These are phyloP conservation scores for Dioscorea dumetorum DNA, from an alignment of 106 monocot species.

Conservation along the genomic window DNA sequence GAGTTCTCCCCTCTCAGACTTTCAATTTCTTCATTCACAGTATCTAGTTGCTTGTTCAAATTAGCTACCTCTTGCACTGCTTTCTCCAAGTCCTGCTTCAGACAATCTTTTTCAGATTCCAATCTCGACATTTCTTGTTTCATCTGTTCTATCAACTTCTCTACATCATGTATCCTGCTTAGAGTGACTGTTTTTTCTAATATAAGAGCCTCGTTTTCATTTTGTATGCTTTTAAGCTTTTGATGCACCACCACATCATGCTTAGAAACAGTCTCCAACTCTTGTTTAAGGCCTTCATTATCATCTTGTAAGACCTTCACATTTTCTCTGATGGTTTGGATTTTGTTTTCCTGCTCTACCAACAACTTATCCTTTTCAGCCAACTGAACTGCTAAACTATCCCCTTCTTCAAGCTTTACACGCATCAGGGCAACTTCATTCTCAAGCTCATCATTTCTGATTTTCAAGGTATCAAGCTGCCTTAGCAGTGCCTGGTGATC, in stretches of 20 bases:
- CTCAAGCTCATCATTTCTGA: constrained; percentile 21
- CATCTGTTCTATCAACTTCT: constrained; percentile 10
- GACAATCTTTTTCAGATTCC: constrained; percentile 2
- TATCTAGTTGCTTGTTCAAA: not conserved
- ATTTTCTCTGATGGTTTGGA: constrained; percentile 5
- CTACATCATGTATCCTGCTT: constrained; percentile 2
- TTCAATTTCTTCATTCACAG: constrained; percentile 4
- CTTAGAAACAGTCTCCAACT: constrained; percentile 7
- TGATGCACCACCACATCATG: constrained; percentile 1
- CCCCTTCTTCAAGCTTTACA: constrained; percentile 13
- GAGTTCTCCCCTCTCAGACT: not conserved
- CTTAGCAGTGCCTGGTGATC: constrained; percentile 5
- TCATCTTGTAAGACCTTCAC: constrained; percentile 14
- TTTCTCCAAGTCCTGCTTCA: constrained; percentile 7
- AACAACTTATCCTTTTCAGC: constrained; percentile 9
- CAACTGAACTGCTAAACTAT: constrained; percentile 13
- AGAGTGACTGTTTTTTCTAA: constrained; percentile 1
- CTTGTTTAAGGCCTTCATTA: constrained; percentile 11
- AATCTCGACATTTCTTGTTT: not conserved
- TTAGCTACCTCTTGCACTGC: not conserved
- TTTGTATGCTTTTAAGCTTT: not conserved
- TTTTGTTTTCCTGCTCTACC: constrained; percentile 2
- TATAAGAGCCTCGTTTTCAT: constrained; percentile 12
- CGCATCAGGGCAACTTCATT: not conserved
- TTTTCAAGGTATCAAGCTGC: constrained; percentile 15